Evolutionary conservation across 257 asterid genomes (phyloP).

Genomic region (Solanum dulcamara): DNA sequence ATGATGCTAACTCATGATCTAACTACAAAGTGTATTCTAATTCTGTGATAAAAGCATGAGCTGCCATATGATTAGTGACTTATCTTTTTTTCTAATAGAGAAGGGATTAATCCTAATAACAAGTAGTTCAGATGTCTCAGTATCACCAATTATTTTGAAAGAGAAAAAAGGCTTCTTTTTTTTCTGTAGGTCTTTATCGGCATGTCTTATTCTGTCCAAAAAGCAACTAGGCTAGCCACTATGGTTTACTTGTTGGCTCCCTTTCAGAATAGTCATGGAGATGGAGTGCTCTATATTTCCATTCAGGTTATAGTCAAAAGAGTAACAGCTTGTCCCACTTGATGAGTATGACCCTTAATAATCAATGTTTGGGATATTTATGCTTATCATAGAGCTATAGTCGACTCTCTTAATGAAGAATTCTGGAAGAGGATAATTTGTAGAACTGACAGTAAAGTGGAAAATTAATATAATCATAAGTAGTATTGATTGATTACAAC

Average conservation of each 20-base stretch:
- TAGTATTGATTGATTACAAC: neutral
- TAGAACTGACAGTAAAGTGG: neutral
- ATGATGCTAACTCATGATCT: neutral
- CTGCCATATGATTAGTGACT: neutral
- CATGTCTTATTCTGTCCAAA: conserved; percentile 29
- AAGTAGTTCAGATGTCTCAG: neutral
- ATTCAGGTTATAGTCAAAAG: conserved; percentile 6
- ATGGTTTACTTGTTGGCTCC: conserved; percentile 13
- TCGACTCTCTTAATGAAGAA: neutral
- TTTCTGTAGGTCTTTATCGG: conserved; percentile 8
- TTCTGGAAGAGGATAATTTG: neutral
- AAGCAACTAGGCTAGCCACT: conserved; percentile 10
- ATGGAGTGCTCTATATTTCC: neutral
- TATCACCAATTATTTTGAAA: neutral
- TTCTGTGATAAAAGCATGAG: neutral
- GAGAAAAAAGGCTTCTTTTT: neutral
- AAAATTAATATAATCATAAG: neutral
- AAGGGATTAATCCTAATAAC: neutral
- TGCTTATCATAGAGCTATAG: neutral
- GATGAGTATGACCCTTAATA: conserved; percentile 18
- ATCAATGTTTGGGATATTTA: neutral
- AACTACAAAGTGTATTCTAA: neutral
- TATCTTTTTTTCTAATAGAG: neutral
- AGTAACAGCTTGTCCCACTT: conserved; percentile 23
- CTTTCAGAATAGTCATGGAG: conserved; percentile 8